phyloP scores from a whole-genome alignment of 345 rosid genomes.

The Clarkia xantiana region DNA sequence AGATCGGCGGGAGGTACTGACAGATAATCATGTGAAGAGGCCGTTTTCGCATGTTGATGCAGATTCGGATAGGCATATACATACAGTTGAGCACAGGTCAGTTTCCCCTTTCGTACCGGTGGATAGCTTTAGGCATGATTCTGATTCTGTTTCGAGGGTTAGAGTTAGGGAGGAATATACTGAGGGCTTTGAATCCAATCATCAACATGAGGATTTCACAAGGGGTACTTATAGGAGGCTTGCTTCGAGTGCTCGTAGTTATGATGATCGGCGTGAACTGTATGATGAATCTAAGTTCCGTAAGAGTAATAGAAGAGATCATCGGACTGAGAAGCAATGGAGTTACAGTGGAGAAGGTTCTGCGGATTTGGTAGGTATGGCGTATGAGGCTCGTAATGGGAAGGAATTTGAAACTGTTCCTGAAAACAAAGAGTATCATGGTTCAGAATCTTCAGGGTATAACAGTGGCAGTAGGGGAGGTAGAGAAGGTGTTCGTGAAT shows the following conservation, averaged over 20 bases:
- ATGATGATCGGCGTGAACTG: constrained; percentile 16
- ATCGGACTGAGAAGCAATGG: constrained; percentile 23
- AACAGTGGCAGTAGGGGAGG: constrained; percentile 30
- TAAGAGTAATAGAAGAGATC: constrained; percentile 17
- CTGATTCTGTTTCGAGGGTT: constrained; percentile 35
- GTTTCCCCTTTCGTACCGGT: constrained; percentile 18
- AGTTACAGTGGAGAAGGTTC: constrained; percentile 16
- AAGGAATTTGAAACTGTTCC: constrained; percentile 17
- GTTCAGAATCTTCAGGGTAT: constrained; percentile 24
- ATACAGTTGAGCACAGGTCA: constrained; percentile 22
- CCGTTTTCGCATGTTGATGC: constrained; percentile 8
- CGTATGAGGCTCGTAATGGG: constrained; percentile 10
- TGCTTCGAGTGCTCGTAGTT: constrained; percentile 19
- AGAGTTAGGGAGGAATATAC: constrained; percentile 33
- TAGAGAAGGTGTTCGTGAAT: constrained; percentile 36
- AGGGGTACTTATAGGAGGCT: constrained; percentile 33
- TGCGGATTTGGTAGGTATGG: constrained; percentile 13
- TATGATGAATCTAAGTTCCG: constrained; percentile 12
- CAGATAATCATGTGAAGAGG: constrained; percentile 9
- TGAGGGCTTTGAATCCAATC: constrained; percentile 15
- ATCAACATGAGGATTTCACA: constrained; percentile 23
- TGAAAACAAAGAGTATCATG: constrained; percentile 27
- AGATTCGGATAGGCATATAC: constrained; percentile 13
- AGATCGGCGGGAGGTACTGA: neutral
- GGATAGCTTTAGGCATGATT: constrained; percentile 26